Percentiles rank a stretch among this genome's conserved stretches.
These are phyloP conservation scores for Sordaria brevicollis DNA, from an alignment of 495 filamentous ascomycete genomes.

Conservation along the genomic window DNA sequence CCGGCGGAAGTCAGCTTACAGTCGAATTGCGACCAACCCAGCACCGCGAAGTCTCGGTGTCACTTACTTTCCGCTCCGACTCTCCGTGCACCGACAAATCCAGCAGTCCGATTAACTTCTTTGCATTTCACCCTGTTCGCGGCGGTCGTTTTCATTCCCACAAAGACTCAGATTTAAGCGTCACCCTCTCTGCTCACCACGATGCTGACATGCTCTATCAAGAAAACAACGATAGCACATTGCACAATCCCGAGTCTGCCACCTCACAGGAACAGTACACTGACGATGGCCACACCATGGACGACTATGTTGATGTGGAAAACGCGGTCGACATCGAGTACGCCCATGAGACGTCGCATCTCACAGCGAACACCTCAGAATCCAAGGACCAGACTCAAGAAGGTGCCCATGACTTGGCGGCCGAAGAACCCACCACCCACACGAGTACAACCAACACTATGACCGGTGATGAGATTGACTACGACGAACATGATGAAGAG, in stretches of 20 bases:
- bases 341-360: not conserved
- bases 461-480: constrained; percentile 38
- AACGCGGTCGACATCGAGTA: not conserved
- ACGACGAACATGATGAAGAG: constrained; percentile 28
- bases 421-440: constrained; percentile 8
- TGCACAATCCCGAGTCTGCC: constrained; percentile 3
- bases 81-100: not conserved
- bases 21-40: not conserved
- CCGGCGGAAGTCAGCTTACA: not conserved
- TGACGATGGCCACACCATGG: constrained; percentile 1
- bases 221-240: constrained; percentile 13
- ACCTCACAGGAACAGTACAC: constrained; percentile 3
- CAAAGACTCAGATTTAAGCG: constrained; percentile 5
- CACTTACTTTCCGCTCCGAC: not conserved
- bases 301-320: not conserved
- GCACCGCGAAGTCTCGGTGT: not conserved
- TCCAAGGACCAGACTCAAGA: constrained; percentile 1
- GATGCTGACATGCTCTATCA: constrained; percentile 10
- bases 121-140: not conserved
- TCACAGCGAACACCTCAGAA: constrained; percentile 2
- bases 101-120: constrained; percentile 1
- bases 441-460: constrained; percentile 34
- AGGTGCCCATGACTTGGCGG: not conserved
- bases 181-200: constrained; percentile 3
- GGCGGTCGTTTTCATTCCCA: constrained; percentile 1